A percentile compares a stretch with the other conserved stretches of the same genome.
Evolutionary conservation across 257 asterid genomes (phyloP).

Genomic region (Solanum peruvianum): DNA sequence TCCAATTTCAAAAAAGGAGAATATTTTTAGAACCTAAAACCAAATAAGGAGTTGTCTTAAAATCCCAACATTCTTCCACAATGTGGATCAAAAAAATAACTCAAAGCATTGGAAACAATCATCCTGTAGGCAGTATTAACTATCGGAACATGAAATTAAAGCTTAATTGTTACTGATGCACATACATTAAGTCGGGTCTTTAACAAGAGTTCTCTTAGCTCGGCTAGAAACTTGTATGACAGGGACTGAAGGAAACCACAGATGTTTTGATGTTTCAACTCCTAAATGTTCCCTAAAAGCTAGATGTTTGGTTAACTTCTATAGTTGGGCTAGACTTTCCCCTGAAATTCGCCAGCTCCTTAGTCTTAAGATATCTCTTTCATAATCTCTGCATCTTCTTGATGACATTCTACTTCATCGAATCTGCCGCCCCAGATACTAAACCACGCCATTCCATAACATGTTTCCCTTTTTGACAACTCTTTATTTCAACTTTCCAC

Average conservation of each 20-base stretch:
- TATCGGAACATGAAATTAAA: neutral
- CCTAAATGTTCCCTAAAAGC: neutral
- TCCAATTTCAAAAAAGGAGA: neutral
- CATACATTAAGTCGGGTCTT: neutral
- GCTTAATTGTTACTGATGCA: neutral
- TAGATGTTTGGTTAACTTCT: neutral
- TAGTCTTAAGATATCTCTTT: neutral
- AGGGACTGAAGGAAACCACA: neutral
- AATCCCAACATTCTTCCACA: neutral
- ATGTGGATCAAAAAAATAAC: neutral
- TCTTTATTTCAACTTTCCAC: neutral
- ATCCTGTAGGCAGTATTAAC: neutral
- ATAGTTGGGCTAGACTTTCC: neutral
- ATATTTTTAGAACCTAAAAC: neutral
- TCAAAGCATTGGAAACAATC: neutral
- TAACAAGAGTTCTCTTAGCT: neutral
- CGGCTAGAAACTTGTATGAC: neutral
- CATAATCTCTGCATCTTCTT: neutral
- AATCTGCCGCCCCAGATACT: neutral
- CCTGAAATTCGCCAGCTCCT: neutral
- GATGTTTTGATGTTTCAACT: neutral
- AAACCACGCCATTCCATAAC: neutral
- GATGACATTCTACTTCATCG: neutral
- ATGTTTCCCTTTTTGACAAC: neutral
- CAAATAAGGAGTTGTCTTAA: neutral